A percentile compares a stretch with the other conserved stretches of the same genome.
These are phyloP conservation scores for Boeremia lycopersici DNA, from an alignment of 2,329 filamentous ascomycete genomes.

Conservation along the genomic window DNA sequence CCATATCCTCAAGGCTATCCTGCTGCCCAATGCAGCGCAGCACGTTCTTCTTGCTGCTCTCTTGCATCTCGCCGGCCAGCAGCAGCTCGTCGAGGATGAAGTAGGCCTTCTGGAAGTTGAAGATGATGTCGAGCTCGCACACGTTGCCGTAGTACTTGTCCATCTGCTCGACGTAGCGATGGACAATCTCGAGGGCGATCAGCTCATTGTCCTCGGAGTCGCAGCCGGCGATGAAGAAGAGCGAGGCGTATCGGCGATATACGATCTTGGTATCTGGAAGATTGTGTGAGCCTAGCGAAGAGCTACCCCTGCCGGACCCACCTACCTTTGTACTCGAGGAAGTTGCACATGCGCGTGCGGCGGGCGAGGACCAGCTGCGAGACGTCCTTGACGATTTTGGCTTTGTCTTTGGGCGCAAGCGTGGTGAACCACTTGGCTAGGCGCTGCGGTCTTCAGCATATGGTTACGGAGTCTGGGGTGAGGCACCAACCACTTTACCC, in stretches of 20 bases:
- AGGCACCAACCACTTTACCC: slow-evolving; percentile 90
- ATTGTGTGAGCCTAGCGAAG: slow-evolving; percentile 34
- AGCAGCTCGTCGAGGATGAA: slow-evolving; percentile 98
- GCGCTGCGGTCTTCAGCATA: slow-evolving; percentile 65
- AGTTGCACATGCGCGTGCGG: slow-evolving; percentile 99
- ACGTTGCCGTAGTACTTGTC: slow-evolving; percentile 99
- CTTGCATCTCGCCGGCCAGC: slow-evolving; percentile 94
- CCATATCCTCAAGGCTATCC: slow-evolving; percentile 97
- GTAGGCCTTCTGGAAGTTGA: slow-evolving; percentile 99
- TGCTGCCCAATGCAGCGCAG: slow-evolving; percentile 94
- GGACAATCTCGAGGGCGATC: slow-evolving; percentile 97
- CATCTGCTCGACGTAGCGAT: slow-evolving; percentile 99
- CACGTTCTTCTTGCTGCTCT: slow-evolving; percentile 99
- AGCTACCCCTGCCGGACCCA: slow-evolving; percentile 18
- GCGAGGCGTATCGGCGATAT: slow-evolving; percentile 96
- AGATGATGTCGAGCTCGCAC: slow-evolving; percentile 99
- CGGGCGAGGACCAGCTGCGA: slow-evolving; percentile 95
- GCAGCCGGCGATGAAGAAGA: slow-evolving; percentile 99
- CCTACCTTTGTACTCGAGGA: slow-evolving; percentile 96
- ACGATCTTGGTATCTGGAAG: slow-evolving; percentile 91
- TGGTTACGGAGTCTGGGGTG: slow-evolving; percentile 31
- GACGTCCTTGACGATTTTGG: slow-evolving; percentile 99
- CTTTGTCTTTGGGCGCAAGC: slow-evolving; percentile 95
- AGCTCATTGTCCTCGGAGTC: slow-evolving; percentile 97
- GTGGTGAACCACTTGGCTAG: slow-evolving; percentile 99